A percentile compares a stretch with the other conserved stretches of the same genome.
Conservation (phyloP, 1,284 basidiomycete species). For the Anthracocystis walkeri region DNA sequence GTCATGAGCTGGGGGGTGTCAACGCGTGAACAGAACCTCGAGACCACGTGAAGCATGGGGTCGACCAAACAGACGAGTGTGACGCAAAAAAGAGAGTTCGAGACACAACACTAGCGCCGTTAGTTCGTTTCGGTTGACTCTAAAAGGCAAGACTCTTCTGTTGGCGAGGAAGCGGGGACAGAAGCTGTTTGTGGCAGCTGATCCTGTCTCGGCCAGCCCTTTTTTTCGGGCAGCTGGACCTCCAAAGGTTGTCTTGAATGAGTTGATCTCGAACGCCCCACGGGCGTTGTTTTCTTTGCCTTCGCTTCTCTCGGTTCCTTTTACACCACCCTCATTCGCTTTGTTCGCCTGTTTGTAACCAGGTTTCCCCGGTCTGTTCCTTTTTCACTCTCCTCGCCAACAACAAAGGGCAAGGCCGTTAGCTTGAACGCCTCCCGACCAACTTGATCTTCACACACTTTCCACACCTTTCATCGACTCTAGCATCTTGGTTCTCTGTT, state of each 20-base stretch:
- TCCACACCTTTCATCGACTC: no score
- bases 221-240: neutral
- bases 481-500: no score
- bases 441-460: no score
- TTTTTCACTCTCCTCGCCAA: no score
- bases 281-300: neutral
- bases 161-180: no score
- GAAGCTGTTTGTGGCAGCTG: no score
- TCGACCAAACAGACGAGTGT: neutral
- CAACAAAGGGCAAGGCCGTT: no score
- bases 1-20: neutral
- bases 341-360: neutral
- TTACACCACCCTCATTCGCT: neutral
- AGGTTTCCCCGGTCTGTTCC: no score
- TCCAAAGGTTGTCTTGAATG: neutral
- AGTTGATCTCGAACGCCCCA: neutral
- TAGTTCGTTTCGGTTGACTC: neutral
- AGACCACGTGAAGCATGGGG: neutral
- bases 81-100: neutral
- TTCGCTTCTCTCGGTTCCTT: neutral
- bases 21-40: neutral
- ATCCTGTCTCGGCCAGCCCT: no score
- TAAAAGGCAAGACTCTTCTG: neutral
- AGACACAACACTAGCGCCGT: neutral
- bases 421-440: no score